phyloP scores from a whole-genome alignment of 1,284 basidiomycete species.

The Laetiporus sulphureus region DNA sequence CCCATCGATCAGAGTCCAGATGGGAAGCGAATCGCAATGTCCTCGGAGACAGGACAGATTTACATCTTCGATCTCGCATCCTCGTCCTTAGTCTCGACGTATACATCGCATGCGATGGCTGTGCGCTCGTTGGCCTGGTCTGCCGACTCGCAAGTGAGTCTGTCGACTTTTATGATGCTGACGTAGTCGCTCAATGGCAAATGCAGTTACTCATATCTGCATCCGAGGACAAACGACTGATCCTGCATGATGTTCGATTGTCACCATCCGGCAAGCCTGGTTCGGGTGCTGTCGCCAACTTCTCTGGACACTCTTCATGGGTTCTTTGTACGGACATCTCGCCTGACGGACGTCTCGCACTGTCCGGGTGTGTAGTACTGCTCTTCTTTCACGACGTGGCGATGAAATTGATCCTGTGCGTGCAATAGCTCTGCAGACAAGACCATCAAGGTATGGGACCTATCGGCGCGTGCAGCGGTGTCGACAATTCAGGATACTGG shows the following conservation, averaged over 20 bases:
- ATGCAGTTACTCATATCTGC: conserved; percentile 73
- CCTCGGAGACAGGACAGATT: conserved; percentile 77
- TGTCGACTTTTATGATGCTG: background rate
- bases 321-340: conserved; percentile 75
- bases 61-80: conserved; percentile 75
- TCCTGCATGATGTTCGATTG: conserved; percentile 76
- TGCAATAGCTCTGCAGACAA: conserved; percentile 78
- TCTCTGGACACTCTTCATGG: conserved; percentile 85
- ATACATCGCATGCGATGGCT: conserved; percentile 80
- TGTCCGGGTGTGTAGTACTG: conserved; percentile 60
- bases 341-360: conserved; percentile 68
- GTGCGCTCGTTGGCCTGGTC: conserved; percentile 83
- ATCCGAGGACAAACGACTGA: conserved; percentile 83
- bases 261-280: conserved; percentile 51
- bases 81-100: conserved; percentile 55
- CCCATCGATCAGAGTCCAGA: conserved; percentile 65
- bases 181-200: background rate
- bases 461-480: conserved; percentile 69
- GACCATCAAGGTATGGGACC: conserved; percentile 84
- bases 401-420: too few relatives aligned
- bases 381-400: background rate
- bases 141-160: conserved; percentile 57
- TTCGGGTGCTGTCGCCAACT: conserved; percentile 71
- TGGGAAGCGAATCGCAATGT: conserved; percentile 70
- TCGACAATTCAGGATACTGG: conserved; percentile 72